phyloP scores from a whole-genome alignment of 768 basidiomycete genomes.

The Calvatia gigantea region DNA sequence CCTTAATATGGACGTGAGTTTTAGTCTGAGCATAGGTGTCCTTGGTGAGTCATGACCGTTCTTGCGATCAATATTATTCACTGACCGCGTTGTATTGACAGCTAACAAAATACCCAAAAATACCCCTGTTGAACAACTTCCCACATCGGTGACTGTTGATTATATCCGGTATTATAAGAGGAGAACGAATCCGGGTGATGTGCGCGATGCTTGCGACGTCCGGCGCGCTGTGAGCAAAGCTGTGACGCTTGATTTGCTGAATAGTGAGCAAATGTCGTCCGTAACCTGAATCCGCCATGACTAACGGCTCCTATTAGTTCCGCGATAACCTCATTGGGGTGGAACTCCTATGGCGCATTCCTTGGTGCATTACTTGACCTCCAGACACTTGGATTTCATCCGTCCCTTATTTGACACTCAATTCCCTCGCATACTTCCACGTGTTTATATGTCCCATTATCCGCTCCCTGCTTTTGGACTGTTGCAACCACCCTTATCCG shows the following conservation, averaged over 20 bases:
- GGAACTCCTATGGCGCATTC: no score
- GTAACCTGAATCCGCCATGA: background rate
- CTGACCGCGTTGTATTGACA: background rate
- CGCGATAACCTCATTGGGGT: background rate
- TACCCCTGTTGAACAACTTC: background rate
- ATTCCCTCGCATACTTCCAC: no score
- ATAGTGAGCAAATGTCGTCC: background rate
- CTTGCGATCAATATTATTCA: background rate
- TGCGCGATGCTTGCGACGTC: background rate
- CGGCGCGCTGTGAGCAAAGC: background rate
- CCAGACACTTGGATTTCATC: no score
- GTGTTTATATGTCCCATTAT: no score
- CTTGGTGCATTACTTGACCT: no score
- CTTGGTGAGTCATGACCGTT: background rate
- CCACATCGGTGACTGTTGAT: background rate
- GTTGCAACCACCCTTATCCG: no score
- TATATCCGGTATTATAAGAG: constrained; percentile 6
- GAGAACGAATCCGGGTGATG: background rate
- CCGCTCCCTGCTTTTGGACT: no score
- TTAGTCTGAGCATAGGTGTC: constrained; percentile 5
- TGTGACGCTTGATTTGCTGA: constrained; percentile 2
- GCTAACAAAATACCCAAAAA: background rate
- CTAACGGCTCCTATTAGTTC: background rate
- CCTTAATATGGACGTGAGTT: background rate
- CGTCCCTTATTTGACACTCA: no score